phyloP scores from a whole-genome alignment of 305 asterid species.

The Plantago lanceolata region DNA sequence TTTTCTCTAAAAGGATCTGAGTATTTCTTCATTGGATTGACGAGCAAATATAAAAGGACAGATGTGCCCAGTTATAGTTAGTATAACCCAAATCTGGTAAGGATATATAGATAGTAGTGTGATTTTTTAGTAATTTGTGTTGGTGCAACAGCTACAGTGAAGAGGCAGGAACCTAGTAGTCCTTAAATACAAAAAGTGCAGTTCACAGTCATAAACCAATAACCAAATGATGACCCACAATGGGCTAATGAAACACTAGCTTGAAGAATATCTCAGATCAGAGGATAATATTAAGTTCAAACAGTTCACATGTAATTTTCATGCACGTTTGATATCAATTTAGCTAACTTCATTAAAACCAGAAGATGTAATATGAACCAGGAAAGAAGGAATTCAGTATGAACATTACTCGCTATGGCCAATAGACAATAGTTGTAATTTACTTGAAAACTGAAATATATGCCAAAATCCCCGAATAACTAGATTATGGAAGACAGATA shows the following conservation, averaged over 20 bases:
- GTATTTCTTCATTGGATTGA: neutral
- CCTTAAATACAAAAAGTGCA: too few species aligned
- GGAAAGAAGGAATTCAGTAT: slow-evolving; percentile 1
- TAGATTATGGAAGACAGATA: neutral
- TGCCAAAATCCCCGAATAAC: slow-evolving; percentile 16
- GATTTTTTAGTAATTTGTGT: too few species aligned
- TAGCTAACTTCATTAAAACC: neutral
- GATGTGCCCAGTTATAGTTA: neutral
- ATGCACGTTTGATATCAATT: neutral
- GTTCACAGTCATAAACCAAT: too few species aligned
- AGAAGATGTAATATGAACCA: slow-evolving; percentile 13
- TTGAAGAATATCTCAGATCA: too few species aligned
- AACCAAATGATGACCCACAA: too few species aligned
- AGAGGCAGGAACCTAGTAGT: too few species aligned
- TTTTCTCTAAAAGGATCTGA: too few species aligned
- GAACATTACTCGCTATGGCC: slow-evolving; percentile 14
- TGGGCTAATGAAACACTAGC: too few species aligned
- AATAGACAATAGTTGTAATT: neutral
- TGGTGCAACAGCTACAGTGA: too few species aligned
- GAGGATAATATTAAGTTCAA: too few species aligned
- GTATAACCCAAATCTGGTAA: neutral
- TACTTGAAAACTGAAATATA: neutral
- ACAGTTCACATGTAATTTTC: neutral
- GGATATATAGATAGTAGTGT: too few species aligned
- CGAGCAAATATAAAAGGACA: neutral